Conservation (phyloP, 2,329 filamentous ascomycete species). For the Arthrinium puccinioides region DNA sequence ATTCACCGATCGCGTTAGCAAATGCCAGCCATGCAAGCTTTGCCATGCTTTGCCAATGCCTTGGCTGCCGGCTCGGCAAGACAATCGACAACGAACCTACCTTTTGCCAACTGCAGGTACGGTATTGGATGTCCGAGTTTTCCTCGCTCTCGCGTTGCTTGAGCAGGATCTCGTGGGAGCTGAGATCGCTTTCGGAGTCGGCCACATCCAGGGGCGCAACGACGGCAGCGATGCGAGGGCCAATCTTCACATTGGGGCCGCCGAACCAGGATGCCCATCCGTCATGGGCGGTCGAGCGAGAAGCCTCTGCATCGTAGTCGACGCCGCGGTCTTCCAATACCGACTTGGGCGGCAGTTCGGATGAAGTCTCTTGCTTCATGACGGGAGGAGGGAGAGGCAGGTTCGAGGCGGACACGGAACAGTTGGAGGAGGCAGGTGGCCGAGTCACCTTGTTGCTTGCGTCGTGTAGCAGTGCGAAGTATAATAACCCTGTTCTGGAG, state of each 20-base stretch:
- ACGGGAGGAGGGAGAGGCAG: not conserved
- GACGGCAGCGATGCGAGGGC: conserved; percentile 44
- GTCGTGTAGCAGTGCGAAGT: too few species aligned
- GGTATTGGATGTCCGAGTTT: conserved; percentile 77
- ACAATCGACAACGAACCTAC: conserved; percentile 28
- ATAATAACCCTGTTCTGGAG: too few species aligned
- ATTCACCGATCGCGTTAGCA: conserved; percentile 9
- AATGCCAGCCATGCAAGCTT: too few species aligned
- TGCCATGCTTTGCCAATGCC: conserved; percentile 2
- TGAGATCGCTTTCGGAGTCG: conserved; percentile 36
- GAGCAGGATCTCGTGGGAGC: conserved; percentile 40
- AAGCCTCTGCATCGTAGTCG: conserved; percentile 44
- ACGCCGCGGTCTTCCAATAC: not conserved
- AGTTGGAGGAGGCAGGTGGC: not conserved
- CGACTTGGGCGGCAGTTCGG: conserved; percentile 10
- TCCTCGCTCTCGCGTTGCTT: conserved; percentile 72
- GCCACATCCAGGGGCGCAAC: conserved; percentile 13
- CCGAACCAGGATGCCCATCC: conserved; percentile 31
- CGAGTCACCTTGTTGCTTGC: too few species aligned
- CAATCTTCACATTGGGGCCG: conserved; percentile 31
- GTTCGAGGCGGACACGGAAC: not conserved
- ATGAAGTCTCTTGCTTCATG: conserved; percentile 15
- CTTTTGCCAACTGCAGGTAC: conserved; percentile 92
- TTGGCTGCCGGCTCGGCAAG: conserved; percentile 7
- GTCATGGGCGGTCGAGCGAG: conserved; percentile 29